These are phyloP conservation scores for Fusarium sp. DNA, from an alignment of 2,329 filamentous ascomycete species.

Conservation along the genomic window DNA sequence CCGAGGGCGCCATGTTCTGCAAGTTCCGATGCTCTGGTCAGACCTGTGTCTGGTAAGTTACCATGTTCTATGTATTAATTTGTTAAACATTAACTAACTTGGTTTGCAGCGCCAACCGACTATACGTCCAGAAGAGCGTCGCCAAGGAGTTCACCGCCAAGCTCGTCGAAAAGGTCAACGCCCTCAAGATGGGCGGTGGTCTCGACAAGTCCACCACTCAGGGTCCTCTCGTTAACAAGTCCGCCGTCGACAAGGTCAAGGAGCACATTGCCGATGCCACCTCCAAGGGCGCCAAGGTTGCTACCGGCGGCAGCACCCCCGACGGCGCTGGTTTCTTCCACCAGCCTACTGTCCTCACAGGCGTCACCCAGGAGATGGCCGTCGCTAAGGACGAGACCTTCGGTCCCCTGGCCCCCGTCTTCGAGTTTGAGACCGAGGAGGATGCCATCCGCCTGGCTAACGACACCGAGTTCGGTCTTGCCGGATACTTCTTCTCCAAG, in stretches of 20 bases:
- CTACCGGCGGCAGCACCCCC: conserved; percentile 73
- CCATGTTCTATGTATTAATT: rapidly evolving
- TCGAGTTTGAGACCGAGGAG: conserved; percentile 56
- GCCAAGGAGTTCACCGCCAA: conserved; percentile 51
- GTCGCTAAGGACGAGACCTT: conserved; percentile 54
- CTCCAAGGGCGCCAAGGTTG: conserved; percentile 71
- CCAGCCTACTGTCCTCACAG: conserved; percentile 79
- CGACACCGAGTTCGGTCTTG: conserved; percentile 58
- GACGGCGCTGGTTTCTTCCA: conserved; percentile 77
- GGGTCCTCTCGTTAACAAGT: conserved; percentile 72
- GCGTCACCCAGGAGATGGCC: conserved; percentile 55
- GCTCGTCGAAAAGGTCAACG: conserved; percentile 51
- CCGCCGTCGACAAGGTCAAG: conserved; percentile 74
- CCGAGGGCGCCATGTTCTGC: conserved; percentile 65
- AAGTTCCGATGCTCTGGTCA: conserved; percentile 66
- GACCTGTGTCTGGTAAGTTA: conserved; percentile 69
- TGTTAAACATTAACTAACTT: background rate
- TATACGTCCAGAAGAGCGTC: conserved; percentile 55
- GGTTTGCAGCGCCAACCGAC: conserved; percentile 53
- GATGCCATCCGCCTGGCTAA: conserved; percentile 59
- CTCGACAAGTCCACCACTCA: conserved; percentile 48
- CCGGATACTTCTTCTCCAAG: conserved; percentile 55
- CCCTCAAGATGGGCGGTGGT: conserved; percentile 50
- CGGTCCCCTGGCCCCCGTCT: conserved; percentile 51
- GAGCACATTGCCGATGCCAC: conserved; percentile 74